phyloP scores from a whole-genome alignment of 495 filamentous ascomycete species.

The Immersiella caudata region DNA sequence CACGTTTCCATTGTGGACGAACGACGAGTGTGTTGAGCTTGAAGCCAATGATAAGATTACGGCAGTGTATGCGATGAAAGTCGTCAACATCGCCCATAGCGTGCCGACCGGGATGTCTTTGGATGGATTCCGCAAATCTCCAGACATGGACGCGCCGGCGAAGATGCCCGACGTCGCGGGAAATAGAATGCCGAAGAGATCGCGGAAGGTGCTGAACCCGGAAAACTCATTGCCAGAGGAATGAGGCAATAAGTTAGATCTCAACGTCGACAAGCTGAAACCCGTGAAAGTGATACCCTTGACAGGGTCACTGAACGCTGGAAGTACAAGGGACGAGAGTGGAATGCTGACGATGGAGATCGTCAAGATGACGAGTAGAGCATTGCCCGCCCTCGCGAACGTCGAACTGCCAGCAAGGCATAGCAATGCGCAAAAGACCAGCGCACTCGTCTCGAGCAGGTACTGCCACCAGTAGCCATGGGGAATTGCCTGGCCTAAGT shows the following conservation, averaged over 20 bases:
- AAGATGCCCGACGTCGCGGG: slow-evolving; percentile 74
- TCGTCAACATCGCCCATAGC: slow-evolving; percentile 72
- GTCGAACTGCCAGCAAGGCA: slow-evolving; percentile 80
- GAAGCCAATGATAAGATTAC: slow-evolving; percentile 83
- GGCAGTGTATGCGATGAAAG: slow-evolving; percentile 72
- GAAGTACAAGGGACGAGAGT: slow-evolving; percentile 66
- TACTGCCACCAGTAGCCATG: slow-evolving; percentile 79
- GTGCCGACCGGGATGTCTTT: slow-evolving; percentile 84
- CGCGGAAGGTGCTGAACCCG: slow-evolving; percentile 74
- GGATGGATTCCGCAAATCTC: slow-evolving; percentile 80
- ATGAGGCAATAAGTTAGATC: slow-evolving; percentile 69
- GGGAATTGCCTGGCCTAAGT: slow-evolving; percentile 71
- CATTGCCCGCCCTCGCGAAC: slow-evolving; percentile 79
- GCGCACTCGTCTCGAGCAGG: slow-evolving; percentile 71
- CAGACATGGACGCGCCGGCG: slow-evolving; percentile 87
- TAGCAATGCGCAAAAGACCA: slow-evolving; percentile 73
- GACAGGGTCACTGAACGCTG: slow-evolving; percentile 64
- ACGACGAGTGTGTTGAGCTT: slow-evolving; percentile 71
- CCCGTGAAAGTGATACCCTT: slow-evolving; percentile 77
- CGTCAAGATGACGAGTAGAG: slow-evolving; percentile 71
- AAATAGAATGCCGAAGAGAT: slow-evolving; percentile 85
- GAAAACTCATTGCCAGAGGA: slow-evolving; percentile 43
- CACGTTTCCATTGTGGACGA: slow-evolving; percentile 75
- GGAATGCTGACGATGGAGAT: slow-evolving; percentile 83
- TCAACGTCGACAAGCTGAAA: slow-evolving; percentile 66